A percentile compares a stretch with the other conserved stretches of the same genome.
These are phyloP conservation scores for Raffaelea albimanens DNA, from an alignment of 2,329 filamentous ascomycete species.

Conservation along the genomic window DNA sequence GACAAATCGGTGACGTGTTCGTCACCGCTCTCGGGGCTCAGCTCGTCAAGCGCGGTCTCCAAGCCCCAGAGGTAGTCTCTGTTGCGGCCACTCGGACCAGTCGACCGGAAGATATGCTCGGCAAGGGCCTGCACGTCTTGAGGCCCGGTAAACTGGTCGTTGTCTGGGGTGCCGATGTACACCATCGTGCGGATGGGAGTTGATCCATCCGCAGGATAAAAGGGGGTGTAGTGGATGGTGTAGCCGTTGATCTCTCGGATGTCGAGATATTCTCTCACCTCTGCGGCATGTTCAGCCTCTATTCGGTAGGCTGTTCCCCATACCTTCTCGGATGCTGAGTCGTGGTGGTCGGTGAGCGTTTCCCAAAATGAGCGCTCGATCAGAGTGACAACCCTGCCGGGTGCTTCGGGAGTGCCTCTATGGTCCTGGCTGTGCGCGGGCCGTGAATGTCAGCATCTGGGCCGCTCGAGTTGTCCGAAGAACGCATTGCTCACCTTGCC, in stretches of 20 bases:
- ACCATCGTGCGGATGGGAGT: conserved; percentile 52
- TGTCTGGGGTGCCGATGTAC: conserved; percentile 90
- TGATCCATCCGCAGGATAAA: conserved; percentile 50
- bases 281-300: conserved; percentile 56
- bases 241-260: conserved; percentile 98
- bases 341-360: conserved; percentile 59
- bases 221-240: conserved; percentile 82
- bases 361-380: conserved; percentile 81
- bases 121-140: conserved; percentile 73
- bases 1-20: conserved; percentile 79
- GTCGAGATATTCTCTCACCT: conserved; percentile 83
- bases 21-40: conserved; percentile 72
- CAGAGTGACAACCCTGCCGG: conserved; percentile 86
- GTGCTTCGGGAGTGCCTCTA: conserved; percentile 77
- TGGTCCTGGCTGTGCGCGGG: conserved; percentile 78
- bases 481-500: conserved; percentile 5
- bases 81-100: conserved; percentile 81
- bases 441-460: not conserved
- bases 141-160: conserved; percentile 81
- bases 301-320: conserved; percentile 95
- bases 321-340: conserved; percentile 54
- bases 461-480: no score
- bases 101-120: conserved; percentile 66
- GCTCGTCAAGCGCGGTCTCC: conserved; percentile 60
- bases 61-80: conserved; percentile 79